phyloP scores from a whole-genome alignment of 2,329 filamentous ascomycete species.

The Dactylella cylindrospora region DNA sequence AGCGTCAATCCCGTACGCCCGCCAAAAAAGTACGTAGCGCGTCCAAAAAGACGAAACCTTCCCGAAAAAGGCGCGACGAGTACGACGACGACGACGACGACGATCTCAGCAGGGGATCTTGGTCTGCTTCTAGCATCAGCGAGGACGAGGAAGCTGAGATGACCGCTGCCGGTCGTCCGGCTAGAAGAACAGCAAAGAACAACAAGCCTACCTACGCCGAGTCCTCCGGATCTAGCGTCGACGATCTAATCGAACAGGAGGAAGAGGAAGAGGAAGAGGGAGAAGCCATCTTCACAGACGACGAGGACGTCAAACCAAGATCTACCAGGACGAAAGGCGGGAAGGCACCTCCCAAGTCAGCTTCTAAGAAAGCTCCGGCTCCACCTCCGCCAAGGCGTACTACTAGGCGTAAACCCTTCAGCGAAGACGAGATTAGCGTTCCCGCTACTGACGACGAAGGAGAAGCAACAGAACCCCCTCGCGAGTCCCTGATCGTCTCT shows the following conservation, averaged over 20 bases:
- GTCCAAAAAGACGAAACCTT: slow-evolving; percentile 25
- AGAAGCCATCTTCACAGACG: slow-evolving; percentile 22
- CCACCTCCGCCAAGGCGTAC: slow-evolving; percentile 12
- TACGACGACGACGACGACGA: slow-evolving; percentile 41
- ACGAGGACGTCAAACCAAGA: slow-evolving; percentile 31
- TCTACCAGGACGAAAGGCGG: slow-evolving; percentile 27
- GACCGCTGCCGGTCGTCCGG: slow-evolving; percentile 45
- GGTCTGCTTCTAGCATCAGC: slow-evolving; percentile 9
- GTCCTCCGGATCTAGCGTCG: slow-evolving; percentile 25
- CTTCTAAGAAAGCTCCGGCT: slow-evolving; percentile 28
- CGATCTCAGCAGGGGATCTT: slow-evolving; percentile 37
- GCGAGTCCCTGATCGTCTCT: slow-evolving; percentile 12
- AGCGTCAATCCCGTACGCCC: slow-evolving; percentile 27
- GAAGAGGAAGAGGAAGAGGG: slow-evolving; percentile 16
- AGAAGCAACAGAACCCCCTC: not conserved
- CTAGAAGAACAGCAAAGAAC: slow-evolving; percentile 39
- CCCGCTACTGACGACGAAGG: slow-evolving; percentile 38
- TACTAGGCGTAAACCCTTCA: slow-evolving; percentile 12
- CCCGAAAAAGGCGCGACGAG: slow-evolving; percentile 28
- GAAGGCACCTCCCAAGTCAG: slow-evolving; percentile 31
- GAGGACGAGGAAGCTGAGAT: slow-evolving; percentile 42
- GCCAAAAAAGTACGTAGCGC: slow-evolving; percentile 15
- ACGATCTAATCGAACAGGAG: not conserved
- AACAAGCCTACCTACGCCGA: slow-evolving; percentile 43
- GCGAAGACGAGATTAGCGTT: slow-evolving; percentile 32